Conservation (phyloP, 2,329 filamentous ascomycete genomes). For the Colletotrichum orchidophilum region DNA sequence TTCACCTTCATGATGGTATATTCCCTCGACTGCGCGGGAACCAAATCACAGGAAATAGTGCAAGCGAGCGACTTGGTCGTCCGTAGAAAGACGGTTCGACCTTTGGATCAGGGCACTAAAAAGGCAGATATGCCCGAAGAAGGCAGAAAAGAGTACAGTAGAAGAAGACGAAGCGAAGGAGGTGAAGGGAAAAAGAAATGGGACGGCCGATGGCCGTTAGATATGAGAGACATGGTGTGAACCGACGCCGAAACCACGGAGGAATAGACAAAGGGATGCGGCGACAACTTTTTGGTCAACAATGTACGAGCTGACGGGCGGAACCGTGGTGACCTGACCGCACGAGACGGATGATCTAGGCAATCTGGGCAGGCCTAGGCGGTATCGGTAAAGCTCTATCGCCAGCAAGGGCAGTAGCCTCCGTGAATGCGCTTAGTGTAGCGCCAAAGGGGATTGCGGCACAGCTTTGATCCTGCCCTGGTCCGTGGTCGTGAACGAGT, state of each 20-base stretch:
- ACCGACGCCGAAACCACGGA: background rate
- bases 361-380: constrained; percentile 15
- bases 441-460: background rate
- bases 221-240: constrained; percentile 12
- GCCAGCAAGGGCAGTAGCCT: background rate
- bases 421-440: background rate
- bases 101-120: background rate
- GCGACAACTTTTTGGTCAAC: background rate
- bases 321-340: constrained; percentile 7
- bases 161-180: background rate
- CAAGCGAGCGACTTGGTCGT: constrained; percentile 11
- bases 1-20: constrained; percentile 41
- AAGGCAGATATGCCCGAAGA: background rate
- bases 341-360: constrained; percentile 21
- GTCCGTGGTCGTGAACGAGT: background rate
- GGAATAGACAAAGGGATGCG: background rate
- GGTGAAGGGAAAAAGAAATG: background rate
- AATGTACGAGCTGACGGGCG: background rate
- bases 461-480: background rate
- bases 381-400: background rate
- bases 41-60: background rate
- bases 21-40: background rate
- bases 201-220: constrained; percentile 12
- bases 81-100: background rate
- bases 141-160: background rate